Evolutionary conservation across 2,329 filamentous ascomycete genomes (phyloP).

Genomic region (Fonsecaea multimorphosa): DNA sequence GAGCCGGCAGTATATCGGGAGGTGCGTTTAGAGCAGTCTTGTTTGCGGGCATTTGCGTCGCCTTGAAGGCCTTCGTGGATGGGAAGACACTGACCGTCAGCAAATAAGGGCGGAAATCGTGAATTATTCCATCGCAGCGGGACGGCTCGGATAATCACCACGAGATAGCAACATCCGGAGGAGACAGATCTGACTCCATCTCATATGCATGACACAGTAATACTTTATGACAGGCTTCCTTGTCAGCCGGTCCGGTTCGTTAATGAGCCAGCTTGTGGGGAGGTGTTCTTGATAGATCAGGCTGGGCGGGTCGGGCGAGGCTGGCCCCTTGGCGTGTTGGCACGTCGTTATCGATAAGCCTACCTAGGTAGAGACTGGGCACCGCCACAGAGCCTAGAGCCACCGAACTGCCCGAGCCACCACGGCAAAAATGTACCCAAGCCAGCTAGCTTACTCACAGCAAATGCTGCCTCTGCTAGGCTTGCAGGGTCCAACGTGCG

Average conservation of each 20-base stretch:
- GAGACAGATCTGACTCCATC: background rate
- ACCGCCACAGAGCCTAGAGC: background rate
- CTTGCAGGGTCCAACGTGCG: constrained; percentile 5
- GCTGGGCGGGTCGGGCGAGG: background rate
- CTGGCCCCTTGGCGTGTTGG: too few species aligned
- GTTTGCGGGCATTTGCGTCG: constrained; percentile 23
- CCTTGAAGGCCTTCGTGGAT: constrained; percentile 19
- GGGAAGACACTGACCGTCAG: constrained; percentile 1
- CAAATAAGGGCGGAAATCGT: constrained; percentile 1
- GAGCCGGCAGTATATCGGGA: constrained; percentile 29
- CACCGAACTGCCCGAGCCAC: background rate
- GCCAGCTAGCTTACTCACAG: too few species aligned
- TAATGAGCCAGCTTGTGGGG: background rate
- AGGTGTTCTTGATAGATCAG: background rate
- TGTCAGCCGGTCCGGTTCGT: background rate
- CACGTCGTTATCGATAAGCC: constrained; percentile 5
- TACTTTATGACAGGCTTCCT: background rate
- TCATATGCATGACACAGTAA: constrained; percentile 9
- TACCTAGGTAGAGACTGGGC: background rate
- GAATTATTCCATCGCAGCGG: background rate
- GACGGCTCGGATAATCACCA: constrained; percentile 3
- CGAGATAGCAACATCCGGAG: background rate
- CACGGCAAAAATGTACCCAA: background rate
- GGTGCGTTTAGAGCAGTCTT: constrained; percentile 29
- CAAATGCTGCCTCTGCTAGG: too few species aligned